Evolutionary conservation across 495 filamentous ascomycete genomes (phyloP), one percentile per base, ranked within the genome.

Genomic region (Recurvomyces mirabilis): DNA sequence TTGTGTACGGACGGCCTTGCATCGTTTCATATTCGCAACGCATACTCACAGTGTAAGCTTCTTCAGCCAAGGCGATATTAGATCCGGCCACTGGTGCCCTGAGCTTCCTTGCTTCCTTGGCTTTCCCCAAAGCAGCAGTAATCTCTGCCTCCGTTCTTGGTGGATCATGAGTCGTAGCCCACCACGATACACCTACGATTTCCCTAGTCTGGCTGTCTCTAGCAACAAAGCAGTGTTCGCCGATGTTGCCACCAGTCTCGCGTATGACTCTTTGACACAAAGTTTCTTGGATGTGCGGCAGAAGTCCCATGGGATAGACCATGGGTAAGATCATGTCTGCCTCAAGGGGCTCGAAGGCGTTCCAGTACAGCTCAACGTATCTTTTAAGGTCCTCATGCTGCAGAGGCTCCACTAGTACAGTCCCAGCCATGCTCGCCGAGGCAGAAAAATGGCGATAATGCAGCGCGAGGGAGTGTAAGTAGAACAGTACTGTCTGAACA

Each of bases 351-450:
- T 23, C 26, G 34, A 53, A 53, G 11, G 50, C 43, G 15, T 13
- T 22, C 36, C 37, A 41, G 22, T 38, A 40, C 23, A 53, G 38
- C 4, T 13, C 12, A 38, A 53, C 34, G 44, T 37, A 53, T 6
- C 25, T 31, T 23, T 47, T 30, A 11, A 53, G 31, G 2, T 43
- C 38, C 10, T 24, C 19, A 5, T 4, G 5, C 17, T 42, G 18
- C 2, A 49, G 31, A 6, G 46, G 46, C 18, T 49, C 46, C 1
- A 49, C 15, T 32, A n/a, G n/a, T n/a, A n/a, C n/a, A n/a, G n/a
- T n/a, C n/a, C n/a, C n/a, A n/a, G n/a, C n/a, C n/a, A n/a, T n/a
- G n/a, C n/a, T n/a, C n/a, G n/a, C n/a, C n/a, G n/a, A n/a, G n/a
- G n/a, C n/a, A n/a, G n/a, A n/a, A n/a, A n/a, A n/a, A n/a, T n/a